Conservation (phyloP, 345 rosid species). For the Tarenaya hassleriana region DNA sequence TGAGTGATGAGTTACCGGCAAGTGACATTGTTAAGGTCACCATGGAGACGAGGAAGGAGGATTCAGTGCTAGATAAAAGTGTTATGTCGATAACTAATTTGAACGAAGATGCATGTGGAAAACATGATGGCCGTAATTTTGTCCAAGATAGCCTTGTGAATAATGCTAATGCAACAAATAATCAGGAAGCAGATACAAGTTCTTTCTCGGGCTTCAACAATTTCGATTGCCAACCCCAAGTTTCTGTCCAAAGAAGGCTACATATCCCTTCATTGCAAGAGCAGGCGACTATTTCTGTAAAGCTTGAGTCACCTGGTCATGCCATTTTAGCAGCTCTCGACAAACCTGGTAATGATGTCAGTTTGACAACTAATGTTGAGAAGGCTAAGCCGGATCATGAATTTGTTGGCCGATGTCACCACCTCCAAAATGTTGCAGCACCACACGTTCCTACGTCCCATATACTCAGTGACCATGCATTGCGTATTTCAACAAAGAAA, state of each 20-base stretch:
- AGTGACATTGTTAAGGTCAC: conserved; percentile 17
- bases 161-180: conserved; percentile 16
- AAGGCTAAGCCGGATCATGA: too few relatives aligned
- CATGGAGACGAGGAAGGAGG: conserved; percentile 18
- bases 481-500: conserved; percentile 26
- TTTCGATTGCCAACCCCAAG: conserved; percentile 15
- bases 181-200: conserved; percentile 22
- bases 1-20: conserved; percentile 15
- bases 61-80: not conserved
- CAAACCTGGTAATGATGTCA: conserved; percentile 1
- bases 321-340: too few relatives aligned
- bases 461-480: conserved; percentile 34
- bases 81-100: conserved; percentile 15
- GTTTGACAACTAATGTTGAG: too few relatives aligned
- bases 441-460: conserved; percentile 25
- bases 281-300: too few relatives aligned
- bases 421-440: conserved; percentile 21
- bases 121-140: conserved; percentile 6
- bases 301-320: too few relatives aligned
- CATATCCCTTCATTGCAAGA: too few relatives aligned
- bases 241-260: conserved; percentile 19
- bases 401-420: conserved; percentile 23
- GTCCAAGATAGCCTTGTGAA: conserved; percentile 13
- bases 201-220: conserved; percentile 19
- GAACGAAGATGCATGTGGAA: too few relatives aligned